phyloP scores from a whole-genome alignment of 1,284 basidiomycete species.

The Sanghuangporus baumii region DNA sequence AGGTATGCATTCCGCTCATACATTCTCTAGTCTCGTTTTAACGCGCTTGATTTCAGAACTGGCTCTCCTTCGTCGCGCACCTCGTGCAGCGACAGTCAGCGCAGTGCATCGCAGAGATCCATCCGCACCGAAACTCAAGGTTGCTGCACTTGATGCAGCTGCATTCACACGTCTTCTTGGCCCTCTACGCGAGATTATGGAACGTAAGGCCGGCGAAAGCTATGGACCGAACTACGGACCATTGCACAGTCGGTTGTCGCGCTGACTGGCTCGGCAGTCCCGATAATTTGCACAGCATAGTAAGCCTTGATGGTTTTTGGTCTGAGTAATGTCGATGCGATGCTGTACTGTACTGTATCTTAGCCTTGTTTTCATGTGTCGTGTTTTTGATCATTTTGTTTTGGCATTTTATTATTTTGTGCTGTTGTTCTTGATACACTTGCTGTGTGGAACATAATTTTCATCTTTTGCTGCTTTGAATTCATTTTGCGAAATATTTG shows the following conservation, averaged over 20 bases:
- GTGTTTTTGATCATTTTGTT: background rate
- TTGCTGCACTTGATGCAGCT: constrained; percentile 89
- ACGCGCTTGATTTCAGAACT: constrained; percentile 48
- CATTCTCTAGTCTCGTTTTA: constrained; percentile 8
- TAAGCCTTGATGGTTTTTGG: too few relatives aligned
- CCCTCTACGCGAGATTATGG: constrained; percentile 84
- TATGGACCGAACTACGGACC: constrained; percentile 31
- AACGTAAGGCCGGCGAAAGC: constrained; percentile 65
- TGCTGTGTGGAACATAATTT: background rate
- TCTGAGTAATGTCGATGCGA: too few relatives aligned
- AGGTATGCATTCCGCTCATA: constrained; percentile 48
- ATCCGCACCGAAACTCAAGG: constrained; percentile 68
- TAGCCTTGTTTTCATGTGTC: background rate
- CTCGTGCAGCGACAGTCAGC: constrained; percentile 91
- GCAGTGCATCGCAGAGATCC: constrained; percentile 55
- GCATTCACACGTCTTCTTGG: constrained; percentile 94
- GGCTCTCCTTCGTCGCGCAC: constrained; percentile 78
- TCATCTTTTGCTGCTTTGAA: background rate
- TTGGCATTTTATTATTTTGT: background rate
- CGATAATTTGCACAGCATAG: background rate
- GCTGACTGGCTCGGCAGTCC: background rate
- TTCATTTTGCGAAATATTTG: background rate
- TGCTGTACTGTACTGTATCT: constrained; percentile 13
- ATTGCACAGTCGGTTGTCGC: constrained; percentile 3
- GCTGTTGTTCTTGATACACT: background rate